A percentile compares a stretch with the other conserved stretches of the same genome.
Conservation (phyloP, 2,329 filamentous ascomycete genomes). For the Neonectria magnoliae region DNA sequence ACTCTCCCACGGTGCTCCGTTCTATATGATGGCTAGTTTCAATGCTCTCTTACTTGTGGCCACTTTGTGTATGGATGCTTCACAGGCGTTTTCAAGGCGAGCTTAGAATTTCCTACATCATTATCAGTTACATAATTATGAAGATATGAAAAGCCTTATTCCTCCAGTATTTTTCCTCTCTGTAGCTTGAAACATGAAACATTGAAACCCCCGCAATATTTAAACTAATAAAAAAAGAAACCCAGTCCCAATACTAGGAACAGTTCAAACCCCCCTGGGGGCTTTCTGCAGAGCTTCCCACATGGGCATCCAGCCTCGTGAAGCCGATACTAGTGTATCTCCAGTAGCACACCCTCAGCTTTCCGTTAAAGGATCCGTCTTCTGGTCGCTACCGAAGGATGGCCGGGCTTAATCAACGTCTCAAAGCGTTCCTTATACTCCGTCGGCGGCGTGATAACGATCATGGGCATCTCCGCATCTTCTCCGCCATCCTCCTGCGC, state of each 20-base stretch:
- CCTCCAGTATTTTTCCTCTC: neutral
- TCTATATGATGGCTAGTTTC: slow-evolving; percentile 93
- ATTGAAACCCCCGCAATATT: too few relatives aligned
- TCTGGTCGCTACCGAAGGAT: neutral
- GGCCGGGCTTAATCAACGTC: neutral
- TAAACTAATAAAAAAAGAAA: too few relatives aligned
- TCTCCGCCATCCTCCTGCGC: neutral
- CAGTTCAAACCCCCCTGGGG: neutral
- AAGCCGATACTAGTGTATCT: neutral
- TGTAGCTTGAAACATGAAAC: neutral
- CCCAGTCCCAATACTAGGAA: too few relatives aligned
- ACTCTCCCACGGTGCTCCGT: slow-evolving; percentile 79
- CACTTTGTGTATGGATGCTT: slow-evolving; percentile 61
- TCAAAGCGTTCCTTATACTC: neutral
- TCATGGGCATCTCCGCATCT: neutral
- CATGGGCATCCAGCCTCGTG: neutral
- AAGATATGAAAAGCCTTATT: slow-evolving; percentile 28
- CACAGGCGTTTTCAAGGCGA: slow-evolving; percentile 48
- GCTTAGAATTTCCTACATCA: slow-evolving; percentile 11
- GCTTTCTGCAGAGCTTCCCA: neutral
- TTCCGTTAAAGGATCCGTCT: too few relatives aligned
- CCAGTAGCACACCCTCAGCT: neutral
- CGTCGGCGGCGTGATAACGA: neutral
- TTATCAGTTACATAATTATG: slow-evolving; percentile 15
- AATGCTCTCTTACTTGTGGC: slow-evolving; percentile 77